Base-by-base conservation (phyloP, 1,284 basidiomycete genomes). In the Ceratobasidium sp. region DNA sequence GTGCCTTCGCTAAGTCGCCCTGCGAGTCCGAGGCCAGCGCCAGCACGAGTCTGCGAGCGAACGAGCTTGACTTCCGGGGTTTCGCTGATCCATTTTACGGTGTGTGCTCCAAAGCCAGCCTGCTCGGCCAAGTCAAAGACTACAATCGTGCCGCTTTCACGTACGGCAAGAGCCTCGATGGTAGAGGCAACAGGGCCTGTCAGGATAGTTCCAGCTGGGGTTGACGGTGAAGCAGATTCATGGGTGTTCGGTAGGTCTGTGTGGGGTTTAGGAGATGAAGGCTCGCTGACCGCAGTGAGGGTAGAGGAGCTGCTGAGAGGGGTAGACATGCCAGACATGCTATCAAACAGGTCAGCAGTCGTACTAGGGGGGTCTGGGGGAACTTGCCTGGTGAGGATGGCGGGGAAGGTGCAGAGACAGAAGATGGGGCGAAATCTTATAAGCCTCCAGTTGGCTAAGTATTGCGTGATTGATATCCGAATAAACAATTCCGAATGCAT, bases 101-200 rank as follows among this genome's bases (percentile, higher is more conserved):
- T 89, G 64, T 89, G 81, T 0, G 85, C 83, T 16, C 93, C 93
- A 78, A 95, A 93, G 50, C 92, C 91, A 21, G 85, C 87, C 77
- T 93, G 90, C 75, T 91, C 88, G 9, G 93, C 91, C 67, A 94
- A 84, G 79, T 95, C 93, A 79, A 92, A 94, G 57, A 92, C 81
- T 79, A 93, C 93, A 74, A 94, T 86, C 18, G 87, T 83, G 14
- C 90, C 91, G 80, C 86, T 91, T 44, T 85, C 81, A 49, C 85
- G 84, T 11, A 89, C 90, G 13, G 90, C 84, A 59, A 92, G 81
- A 75, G 85, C 87, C 81, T 94, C 92, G 62, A 94, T 82, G 73
- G 89, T 79, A 26, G 55, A 46, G 2, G 64, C 64, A 46, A 43
- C 64, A 32, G 64, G 64, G n/a, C 38, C 28, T 13, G 64, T 69